Evolutionary conservation across 306 rosid species (phyloP).

Genomic region (Dalbergia cochinchinensis): DNA sequence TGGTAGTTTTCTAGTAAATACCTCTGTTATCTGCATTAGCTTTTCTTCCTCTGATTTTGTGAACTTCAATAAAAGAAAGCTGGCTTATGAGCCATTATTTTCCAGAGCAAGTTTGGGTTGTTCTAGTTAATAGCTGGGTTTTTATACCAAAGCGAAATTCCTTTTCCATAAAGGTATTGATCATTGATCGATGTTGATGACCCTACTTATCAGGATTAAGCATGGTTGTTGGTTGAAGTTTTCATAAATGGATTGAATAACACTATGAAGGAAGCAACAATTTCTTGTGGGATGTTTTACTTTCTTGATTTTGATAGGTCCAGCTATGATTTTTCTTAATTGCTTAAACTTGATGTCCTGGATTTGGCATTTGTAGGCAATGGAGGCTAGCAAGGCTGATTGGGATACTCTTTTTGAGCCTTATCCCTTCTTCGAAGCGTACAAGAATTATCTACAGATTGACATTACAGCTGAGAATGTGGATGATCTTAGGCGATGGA

Average conservation of each 20-base stretch:
- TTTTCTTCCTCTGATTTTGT: constrained; percentile 20
- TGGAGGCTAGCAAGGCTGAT: constrained; percentile 81
- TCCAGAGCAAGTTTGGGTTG: constrained; percentile 1
- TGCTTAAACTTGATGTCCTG: constrained; percentile 28
- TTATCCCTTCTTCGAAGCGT: constrained; percentile 84
- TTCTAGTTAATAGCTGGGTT: constrained; percentile 12
- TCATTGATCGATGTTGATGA: constrained; percentile 4
- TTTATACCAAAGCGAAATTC: constrained; percentile 4
- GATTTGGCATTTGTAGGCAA: constrained; percentile 68
- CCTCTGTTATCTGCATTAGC: background rate
- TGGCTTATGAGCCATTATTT: background rate
- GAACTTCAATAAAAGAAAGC: background rate
- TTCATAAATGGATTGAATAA: constrained; percentile 10
- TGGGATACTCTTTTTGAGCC: constrained; percentile 96
- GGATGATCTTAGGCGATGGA: constrained; percentile 91
- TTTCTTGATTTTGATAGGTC: constrained; percentile 16
- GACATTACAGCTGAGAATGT: constrained; percentile 81
- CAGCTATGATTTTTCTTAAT: background rate
- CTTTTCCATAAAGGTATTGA: background rate
- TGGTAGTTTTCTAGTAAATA: constrained; percentile 9
- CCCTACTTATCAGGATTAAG: background rate
- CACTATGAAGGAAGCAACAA: background rate
- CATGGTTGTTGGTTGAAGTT: constrained; percentile 9
- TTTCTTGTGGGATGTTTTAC: constrained; percentile 22
- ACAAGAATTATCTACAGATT: constrained; percentile 86